These are phyloP conservation scores for Orobanche coerulescens DNA, from an alignment of 257 asterid species.

Conservation along the genomic window DNA sequence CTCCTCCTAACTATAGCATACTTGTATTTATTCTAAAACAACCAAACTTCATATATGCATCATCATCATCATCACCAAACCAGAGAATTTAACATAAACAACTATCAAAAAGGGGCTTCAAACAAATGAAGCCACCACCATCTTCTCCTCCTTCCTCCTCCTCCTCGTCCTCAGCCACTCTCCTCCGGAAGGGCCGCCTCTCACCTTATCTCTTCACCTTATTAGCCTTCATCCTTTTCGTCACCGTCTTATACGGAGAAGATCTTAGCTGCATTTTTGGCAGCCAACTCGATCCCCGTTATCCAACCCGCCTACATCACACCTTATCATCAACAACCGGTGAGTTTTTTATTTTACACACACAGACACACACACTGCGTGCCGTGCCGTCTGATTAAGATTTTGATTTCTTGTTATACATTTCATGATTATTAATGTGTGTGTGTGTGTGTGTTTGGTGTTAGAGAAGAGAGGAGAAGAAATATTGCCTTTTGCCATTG, in stretches of 20 bases:
- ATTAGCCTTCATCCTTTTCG: constrained; percentile 45
- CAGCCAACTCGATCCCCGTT: constrained; percentile 24
- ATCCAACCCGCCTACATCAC: constrained; percentile 9
- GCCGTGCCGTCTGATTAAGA: background rate
- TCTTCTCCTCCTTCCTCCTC: constrained; percentile 32
- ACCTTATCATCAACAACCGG: constrained; percentile 19
- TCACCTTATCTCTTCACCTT: constrained; percentile 37
- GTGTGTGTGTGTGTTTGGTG: constrained; percentile 20
- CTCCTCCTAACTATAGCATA: constrained; percentile 15
- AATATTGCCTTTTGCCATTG: constrained; percentile 57
- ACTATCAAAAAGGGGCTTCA: constrained; percentile 2
- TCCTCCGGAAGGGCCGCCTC: constrained; percentile 38
- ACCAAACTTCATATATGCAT: constrained; percentile 13
- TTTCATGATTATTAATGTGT: background rate
- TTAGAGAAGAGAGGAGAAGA: constrained; percentile 59
- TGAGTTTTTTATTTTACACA: constrained; percentile 14
- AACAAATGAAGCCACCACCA: constrained; percentile 32
- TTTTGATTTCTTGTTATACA: background rate
- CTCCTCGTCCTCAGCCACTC: constrained; percentile 20
- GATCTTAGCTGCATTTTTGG: constrained; percentile 37
- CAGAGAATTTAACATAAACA: background rate
- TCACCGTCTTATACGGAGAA: constrained; percentile 46
- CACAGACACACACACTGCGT: background rate
- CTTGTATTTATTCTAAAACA: constrained; percentile 33
- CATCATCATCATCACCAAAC: background rate